These are phyloP conservation scores for Tolypocladium inflatum DNA, from an alignment of 2,329 filamentous ascomycete species.

Conservation along the genomic window DNA sequence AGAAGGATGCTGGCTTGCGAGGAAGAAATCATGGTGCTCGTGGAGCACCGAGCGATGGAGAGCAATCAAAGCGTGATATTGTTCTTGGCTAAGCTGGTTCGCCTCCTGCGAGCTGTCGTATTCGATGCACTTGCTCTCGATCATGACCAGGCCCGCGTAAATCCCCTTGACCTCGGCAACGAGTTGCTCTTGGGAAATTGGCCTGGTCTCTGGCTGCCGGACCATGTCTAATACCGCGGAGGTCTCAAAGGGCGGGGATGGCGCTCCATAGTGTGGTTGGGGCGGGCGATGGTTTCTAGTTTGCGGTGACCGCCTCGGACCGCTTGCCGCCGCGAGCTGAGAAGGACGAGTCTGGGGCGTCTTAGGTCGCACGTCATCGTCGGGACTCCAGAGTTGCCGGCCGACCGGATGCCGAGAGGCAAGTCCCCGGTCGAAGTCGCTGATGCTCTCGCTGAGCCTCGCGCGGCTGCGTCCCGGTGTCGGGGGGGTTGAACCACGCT, in stretches of 20 bases:
- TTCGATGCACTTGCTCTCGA: slow-evolving; percentile 80
- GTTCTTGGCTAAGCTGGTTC: slow-evolving; percentile 47
- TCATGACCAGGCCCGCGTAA: slow-evolving; percentile 75
- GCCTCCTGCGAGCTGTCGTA: slow-evolving; percentile 54
- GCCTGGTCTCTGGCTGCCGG: slow-evolving; percentile 49
- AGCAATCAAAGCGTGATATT: slow-evolving; percentile 78
- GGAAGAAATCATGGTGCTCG: slow-evolving; percentile 78
- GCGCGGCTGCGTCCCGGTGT: slow-evolving; percentile 10
- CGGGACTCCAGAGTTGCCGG: slow-evolving; percentile 18
- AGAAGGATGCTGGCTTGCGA: slow-evolving; percentile 78
- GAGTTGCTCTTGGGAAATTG: slow-evolving; percentile 69
- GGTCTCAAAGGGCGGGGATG: slow-evolving; percentile 1
- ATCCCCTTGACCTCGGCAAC: slow-evolving; percentile 75
- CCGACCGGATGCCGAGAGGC: slow-evolving; percentile 10
- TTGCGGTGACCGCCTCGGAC: slow-evolving; percentile 3
- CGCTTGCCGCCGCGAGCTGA: background rate
- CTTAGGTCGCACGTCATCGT: slow-evolving; percentile 11
- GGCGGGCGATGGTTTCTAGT: background rate
- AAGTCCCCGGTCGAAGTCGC: slow-evolving; percentile 14
- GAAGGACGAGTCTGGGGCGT: slow-evolving; percentile 1
- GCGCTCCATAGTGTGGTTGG: background rate
- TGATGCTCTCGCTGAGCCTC: slow-evolving; percentile 3
- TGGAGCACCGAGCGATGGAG: slow-evolving; percentile 73
- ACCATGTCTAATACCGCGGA: slow-evolving; percentile 5
- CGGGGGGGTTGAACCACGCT: slow-evolving; percentile 9